Conservation (phyloP, 108 stramenopile genomes). For the Aurantiochytrium sp. region DNA sequence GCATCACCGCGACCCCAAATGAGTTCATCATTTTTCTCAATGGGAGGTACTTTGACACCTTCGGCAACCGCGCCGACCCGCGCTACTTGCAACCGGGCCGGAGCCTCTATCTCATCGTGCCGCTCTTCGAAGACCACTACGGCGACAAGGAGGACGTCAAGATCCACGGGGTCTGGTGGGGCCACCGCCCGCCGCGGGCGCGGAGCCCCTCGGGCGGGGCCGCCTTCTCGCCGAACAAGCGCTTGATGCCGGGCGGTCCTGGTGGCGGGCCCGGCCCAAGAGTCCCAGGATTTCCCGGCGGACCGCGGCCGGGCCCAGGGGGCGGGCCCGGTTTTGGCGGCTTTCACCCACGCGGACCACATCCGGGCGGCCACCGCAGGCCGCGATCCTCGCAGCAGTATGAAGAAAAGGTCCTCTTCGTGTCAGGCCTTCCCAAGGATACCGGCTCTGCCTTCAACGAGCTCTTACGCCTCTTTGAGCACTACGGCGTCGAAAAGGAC, state of each 20-base stretch:
- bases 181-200: background rate
- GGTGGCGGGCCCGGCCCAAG: no score
- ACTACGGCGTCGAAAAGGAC: constrained; percentile 19
- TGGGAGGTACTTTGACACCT: background rate
- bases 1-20: background rate
- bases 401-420: background rate
- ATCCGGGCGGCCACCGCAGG: background rate
- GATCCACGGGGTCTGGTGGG: constrained; percentile 22
- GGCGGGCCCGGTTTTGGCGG: background rate
- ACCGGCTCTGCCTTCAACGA: background rate
- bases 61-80: background rate
- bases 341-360: background rate
- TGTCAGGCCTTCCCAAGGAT: constrained; percentile 1
- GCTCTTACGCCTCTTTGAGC: background rate
- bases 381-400: background rate
- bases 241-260: no score
- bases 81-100: background rate
- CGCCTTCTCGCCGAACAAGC: background rate
- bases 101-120: background rate
- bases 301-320: no score
- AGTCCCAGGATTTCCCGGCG: no score
- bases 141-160: constrained; percentile 2
- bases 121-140: background rate
- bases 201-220: background rate
- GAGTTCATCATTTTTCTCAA: constrained; percentile 4